phyloP scores from a whole-genome alignment of 768 basidiomycete genomes.

The Scleroderma citrinum region DNA sequence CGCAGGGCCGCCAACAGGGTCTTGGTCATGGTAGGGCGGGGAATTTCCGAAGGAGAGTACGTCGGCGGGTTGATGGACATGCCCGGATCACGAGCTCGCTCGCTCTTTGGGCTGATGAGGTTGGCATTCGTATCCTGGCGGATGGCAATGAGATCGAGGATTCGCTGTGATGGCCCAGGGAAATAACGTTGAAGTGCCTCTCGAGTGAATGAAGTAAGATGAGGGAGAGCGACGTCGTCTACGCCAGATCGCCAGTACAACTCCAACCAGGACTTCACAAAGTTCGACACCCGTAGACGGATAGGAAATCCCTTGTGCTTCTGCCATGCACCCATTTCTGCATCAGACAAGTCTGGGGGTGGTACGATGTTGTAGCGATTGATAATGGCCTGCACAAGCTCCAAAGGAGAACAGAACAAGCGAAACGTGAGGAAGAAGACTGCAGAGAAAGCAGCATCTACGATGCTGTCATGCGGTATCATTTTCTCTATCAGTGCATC shows the following conservation, averaged over 20 bases:
- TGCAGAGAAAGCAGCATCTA: slow-evolving; percentile 79
- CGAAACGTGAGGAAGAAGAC: slow-evolving; percentile 97
- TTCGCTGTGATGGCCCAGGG: slow-evolving; percentile 64
- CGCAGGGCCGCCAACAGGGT: slow-evolving; percentile 62
- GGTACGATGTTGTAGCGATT: slow-evolving; percentile 78
- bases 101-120: slow-evolving; percentile 51
- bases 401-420: slow-evolving; percentile 73
- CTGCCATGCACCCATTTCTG: slow-evolving; percentile 71
- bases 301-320: slow-evolving; percentile 86
- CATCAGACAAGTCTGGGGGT: slow-evolving; percentile 48
- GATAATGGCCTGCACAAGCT: slow-evolving; percentile 74
- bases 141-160: slow-evolving; percentile 58
- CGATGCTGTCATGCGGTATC: slow-evolving; percentile 90
- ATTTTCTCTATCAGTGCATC: slow-evolving; percentile 91
- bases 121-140: slow-evolving; percentile 45
- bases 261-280: slow-evolving; percentile 94
- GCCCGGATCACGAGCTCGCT: slow-evolving; percentile 67
- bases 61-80: slow-evolving; percentile 65
- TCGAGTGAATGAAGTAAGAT: slow-evolving; percentile 54
- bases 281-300: slow-evolving; percentile 84
- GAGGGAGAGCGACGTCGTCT: slow-evolving; percentile 60
- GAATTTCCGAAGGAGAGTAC: slow-evolving; percentile 56
- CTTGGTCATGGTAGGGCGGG: slow-evolving; percentile 84
- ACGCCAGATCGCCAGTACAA: slow-evolving; percentile 76
- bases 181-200: slow-evolving; percentile 59